Percentiles rank a stretch among this genome's conserved stretches.
These are phyloP conservation scores for Eucalyptus lansdowneana DNA, from an alignment of 345 rosid species.

Conservation along the genomic window DNA sequence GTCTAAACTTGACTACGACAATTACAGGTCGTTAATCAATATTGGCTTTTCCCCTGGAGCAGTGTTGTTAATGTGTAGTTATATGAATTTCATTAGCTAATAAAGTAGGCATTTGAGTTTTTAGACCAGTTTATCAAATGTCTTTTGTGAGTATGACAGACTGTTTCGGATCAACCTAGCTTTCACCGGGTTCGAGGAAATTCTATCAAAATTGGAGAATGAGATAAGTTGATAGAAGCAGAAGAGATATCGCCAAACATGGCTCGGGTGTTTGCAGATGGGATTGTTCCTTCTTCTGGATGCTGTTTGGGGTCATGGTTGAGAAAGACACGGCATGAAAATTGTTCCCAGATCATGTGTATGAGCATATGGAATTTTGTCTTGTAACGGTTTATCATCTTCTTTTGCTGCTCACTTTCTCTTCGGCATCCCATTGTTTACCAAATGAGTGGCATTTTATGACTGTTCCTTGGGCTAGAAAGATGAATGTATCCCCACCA, in stretches of 20 bases:
- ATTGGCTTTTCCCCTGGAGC: not conserved
- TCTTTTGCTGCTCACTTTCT: not conserved
- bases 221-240: not conserved
- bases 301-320: not conserved
- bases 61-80: not conserved
- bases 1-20: not conserved
- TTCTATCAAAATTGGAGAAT: not conserved
- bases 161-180: not conserved
- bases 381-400: not conserved
- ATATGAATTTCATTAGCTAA: not conserved
- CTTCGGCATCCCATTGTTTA: not conserved
- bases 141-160: not conserved
- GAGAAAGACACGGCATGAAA: not conserved
- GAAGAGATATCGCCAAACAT: not conserved
- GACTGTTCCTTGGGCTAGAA: not conserved
- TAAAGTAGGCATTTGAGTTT: not conserved
- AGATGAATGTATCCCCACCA: not conserved
- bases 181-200: not conserved
- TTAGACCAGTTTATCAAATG: not conserved
- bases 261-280: not conserved
- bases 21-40: not conserved
- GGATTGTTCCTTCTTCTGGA: not conserved
- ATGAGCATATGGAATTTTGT: not conserved
- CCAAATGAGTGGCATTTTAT: not conserved
- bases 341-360: not conserved